A percentile compares a stretch with the other conserved stretches of the same genome.
Conservation (phyloP, 306 rosid genomes). For the Vigna angularis region DNA sequence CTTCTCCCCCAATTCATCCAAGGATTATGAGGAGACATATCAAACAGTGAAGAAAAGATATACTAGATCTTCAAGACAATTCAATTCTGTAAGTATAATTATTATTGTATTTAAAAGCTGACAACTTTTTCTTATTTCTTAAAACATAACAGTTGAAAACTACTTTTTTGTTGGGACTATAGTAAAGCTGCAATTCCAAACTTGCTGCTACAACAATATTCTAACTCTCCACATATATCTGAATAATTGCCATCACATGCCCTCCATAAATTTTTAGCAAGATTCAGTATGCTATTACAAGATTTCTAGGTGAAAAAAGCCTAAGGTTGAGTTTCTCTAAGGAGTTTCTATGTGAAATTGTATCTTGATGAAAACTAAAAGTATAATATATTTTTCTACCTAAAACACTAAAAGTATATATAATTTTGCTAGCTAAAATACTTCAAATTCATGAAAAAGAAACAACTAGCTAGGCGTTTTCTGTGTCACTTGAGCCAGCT, state of each 20-base stretch:
- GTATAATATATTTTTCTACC: conserved; percentile 45
- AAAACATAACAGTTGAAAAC: too few species aligned
- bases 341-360: conserved; percentile 38
- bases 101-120: too few species aligned
- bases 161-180: not conserved
- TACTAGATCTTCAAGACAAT: too few species aligned
- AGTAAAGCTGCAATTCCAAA: not conserved
- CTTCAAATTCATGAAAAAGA: conserved; percentile 19
- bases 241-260: conserved; percentile 7
- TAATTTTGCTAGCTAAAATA: conserved; percentile 44
- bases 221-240: not conserved
- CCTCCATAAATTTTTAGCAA: conserved; percentile 36
- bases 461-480: conserved; percentile 60
- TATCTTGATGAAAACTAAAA: conserved; percentile 29
- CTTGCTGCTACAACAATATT: not conserved
- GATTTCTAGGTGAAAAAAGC: conserved; percentile 30
- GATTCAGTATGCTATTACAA: not conserved
- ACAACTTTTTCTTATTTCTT: too few species aligned
- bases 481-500: conserved; percentile 73
- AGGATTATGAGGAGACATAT: too few species aligned
- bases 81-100: too few species aligned
- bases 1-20: too few species aligned
- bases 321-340: conserved; percentile 19
- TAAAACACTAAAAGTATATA: conserved; percentile 21
- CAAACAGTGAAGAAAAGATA: too few species aligned